Evolutionary conservation across 257 asterid species (phyloP).

Genomic region (Solanum stenotomum): DNA sequence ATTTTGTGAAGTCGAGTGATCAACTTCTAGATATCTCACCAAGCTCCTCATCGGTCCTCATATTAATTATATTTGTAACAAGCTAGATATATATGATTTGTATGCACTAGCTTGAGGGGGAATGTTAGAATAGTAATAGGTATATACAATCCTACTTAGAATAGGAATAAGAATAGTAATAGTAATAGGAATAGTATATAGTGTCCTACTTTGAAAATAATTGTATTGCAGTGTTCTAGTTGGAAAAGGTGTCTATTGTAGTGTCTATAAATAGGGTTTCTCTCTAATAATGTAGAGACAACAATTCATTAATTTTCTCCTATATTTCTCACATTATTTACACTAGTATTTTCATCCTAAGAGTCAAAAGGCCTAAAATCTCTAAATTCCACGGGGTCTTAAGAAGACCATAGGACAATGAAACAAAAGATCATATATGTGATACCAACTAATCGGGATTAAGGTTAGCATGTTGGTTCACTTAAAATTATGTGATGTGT

Average conservation of each 20-base stretch:
- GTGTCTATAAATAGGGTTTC: too few species aligned
- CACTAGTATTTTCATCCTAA: not conserved
- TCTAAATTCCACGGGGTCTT: not conserved
- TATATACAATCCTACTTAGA: too few species aligned
- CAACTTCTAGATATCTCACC: not conserved
- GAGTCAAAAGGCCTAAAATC: not conserved
- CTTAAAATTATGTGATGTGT: not conserved
- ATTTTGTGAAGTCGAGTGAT: not conserved
- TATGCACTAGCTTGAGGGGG: too few species aligned
- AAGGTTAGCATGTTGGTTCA: not conserved
- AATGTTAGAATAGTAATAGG: too few species aligned
- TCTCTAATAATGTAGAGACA: too few species aligned
- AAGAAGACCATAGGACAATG: not conserved
- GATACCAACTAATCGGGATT: not conserved
- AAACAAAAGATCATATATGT: not conserved
- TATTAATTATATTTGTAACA: not conserved
- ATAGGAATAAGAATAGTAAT: too few species aligned
- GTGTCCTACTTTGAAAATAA: too few species aligned
- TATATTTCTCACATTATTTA: not conserved
- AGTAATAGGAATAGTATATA: too few species aligned
- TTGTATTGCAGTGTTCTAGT: too few species aligned
- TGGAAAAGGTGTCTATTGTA: too few species aligned
- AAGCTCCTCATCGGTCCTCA: not conserved
- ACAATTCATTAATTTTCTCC: too few species aligned
- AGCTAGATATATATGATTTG: not conserved